Percentiles rank a stretch among this genome's conserved stretches.
These are phyloP conservation scores for Komagataella phaffii DNA, from an alignment of 805 yeast genomes.

Conservation along the genomic window DNA sequence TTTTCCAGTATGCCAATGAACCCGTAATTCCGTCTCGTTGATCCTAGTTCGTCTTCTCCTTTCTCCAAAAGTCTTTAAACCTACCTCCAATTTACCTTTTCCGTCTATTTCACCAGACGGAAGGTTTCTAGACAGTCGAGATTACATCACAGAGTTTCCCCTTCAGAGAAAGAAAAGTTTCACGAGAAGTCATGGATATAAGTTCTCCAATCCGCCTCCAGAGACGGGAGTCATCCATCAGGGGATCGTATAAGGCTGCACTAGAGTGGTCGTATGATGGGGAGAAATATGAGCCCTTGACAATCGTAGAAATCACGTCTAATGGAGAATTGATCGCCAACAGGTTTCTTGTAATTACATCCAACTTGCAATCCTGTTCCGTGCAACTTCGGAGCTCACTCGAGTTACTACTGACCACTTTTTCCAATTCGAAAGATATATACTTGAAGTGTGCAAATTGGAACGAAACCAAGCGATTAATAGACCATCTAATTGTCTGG, in stretches of 20 bases:
- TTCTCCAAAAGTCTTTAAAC: not conserved
- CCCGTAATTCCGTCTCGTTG: not conserved
- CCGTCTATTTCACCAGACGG: not conserved
- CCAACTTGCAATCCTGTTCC: conserved; percentile 15
- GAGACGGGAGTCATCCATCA: not conserved
- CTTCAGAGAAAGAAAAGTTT: not conserved
- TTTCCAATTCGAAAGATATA: conserved; percentile 20
- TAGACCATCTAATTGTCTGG: conserved; percentile 33
- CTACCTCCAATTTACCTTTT: not conserved
- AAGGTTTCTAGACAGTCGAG: not conserved
- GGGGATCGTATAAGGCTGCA: conserved; percentile 1
- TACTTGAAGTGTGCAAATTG: conserved; percentile 19
- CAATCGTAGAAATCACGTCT: conserved; percentile 11
- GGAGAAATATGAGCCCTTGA: conserved; percentile 4
- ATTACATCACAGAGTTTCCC: not conserved
- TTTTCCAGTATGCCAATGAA: not conserved
- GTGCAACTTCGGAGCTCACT: conserved; percentile 18
- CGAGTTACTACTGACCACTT: conserved; percentile 26
- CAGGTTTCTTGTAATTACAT: conserved; percentile 9
- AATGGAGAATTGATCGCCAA: conserved; percentile 14
- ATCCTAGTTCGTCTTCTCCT: not conserved
- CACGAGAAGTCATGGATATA: not conserved
- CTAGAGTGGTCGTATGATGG: conserved; percentile 11
- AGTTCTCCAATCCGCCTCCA: not conserved
- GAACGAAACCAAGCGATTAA: conserved; percentile 23